Conservation (phyloP, 1,284 basidiomycete species). For the Melampsora allii-populina region DNA sequence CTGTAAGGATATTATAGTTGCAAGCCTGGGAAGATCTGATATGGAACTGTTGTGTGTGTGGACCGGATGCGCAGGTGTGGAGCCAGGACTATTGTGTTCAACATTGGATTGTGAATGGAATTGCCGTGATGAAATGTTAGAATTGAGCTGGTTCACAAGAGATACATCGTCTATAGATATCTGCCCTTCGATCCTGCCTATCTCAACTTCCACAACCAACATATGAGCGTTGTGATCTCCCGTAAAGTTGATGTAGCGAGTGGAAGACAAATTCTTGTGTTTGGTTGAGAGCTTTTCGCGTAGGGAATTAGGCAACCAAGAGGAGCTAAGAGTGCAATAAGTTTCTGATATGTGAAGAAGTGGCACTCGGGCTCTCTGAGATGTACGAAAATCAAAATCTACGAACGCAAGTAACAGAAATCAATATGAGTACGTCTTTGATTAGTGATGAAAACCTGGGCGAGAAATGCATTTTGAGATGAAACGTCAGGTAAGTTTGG, state of each 20-base stretch:
- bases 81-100: background rate
- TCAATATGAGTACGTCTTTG: no score
- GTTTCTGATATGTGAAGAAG: conserved; percentile 31
- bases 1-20: conserved; percentile 19
- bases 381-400: background rate
- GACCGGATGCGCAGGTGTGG: background rate
- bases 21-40: conserved; percentile 19
- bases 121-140: conserved; percentile 4
- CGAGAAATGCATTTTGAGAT: no score
- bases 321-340: conserved; percentile 32
- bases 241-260: conserved; percentile 18
- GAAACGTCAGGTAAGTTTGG: background rate
- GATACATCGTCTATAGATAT: conserved; percentile 28
- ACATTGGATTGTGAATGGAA: background rate
- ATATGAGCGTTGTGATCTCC: conserved; percentile 37
- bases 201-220: conserved; percentile 36
- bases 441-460: no score
- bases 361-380: background rate
- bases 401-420: no score
- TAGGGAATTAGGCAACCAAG: conserved; percentile 21
- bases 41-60: background rate
- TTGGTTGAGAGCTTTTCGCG: conserved; percentile 9
- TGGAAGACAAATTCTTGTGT: background rate
- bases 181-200: conserved; percentile 34
- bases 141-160: conserved; percentile 14